These are phyloP conservation scores for Chlorencoelia australis DNA, from an alignment of 2,329 filamentous ascomycete species.

Conservation along the genomic window DNA sequence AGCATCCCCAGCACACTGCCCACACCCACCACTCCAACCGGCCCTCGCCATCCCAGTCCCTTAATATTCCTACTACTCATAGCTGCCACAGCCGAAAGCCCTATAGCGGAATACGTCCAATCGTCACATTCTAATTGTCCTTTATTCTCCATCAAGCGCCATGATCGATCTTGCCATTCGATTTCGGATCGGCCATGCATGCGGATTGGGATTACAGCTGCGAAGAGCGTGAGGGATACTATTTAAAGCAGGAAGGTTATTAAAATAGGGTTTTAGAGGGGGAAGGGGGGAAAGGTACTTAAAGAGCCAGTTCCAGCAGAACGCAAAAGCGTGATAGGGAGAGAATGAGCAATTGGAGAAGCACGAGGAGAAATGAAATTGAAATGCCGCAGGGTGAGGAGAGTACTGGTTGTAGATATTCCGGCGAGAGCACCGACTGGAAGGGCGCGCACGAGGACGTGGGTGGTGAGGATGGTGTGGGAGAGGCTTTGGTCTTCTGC, in stretches of 20 bases:
- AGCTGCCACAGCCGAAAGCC: too few species aligned
- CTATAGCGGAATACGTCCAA: slow-evolving; percentile 39
- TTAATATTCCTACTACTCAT: slow-evolving; percentile 27
- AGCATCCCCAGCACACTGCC: slow-evolving; percentile 40
- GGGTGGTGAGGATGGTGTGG: slow-evolving; percentile 45
- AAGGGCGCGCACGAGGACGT: slow-evolving; percentile 47
- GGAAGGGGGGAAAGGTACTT: slow-evolving; percentile 30
- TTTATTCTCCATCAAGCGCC: slow-evolving; percentile 48
- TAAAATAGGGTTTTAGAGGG: slow-evolving; percentile 36
- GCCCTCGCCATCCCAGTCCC: slow-evolving; percentile 31
- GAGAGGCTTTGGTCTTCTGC: slow-evolving; percentile 53
- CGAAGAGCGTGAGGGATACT: slow-evolving; percentile 34
- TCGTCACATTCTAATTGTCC: slow-evolving; percentile 48
- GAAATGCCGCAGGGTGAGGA: slow-evolving; percentile 20
- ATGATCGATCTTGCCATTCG: slow-evolving; percentile 55
- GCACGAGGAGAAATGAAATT: slow-evolving; percentile 3
- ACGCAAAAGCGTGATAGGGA: slow-evolving; percentile 33
- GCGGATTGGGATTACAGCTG: slow-evolving; percentile 33
- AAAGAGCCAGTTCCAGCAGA: slow-evolving; percentile 36
- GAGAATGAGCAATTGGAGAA: slow-evolving; percentile 11
- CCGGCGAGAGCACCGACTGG: slow-evolving; percentile 43
- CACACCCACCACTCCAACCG: slow-evolving; percentile 35
- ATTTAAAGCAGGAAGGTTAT: slow-evolving; percentile 36
- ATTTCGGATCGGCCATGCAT: slow-evolving; percentile 49
- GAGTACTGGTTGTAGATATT: slow-evolving; percentile 29